Conservation (phyloP, 345 rosid genomes). For the Streptanthus diversifolius region DNA sequence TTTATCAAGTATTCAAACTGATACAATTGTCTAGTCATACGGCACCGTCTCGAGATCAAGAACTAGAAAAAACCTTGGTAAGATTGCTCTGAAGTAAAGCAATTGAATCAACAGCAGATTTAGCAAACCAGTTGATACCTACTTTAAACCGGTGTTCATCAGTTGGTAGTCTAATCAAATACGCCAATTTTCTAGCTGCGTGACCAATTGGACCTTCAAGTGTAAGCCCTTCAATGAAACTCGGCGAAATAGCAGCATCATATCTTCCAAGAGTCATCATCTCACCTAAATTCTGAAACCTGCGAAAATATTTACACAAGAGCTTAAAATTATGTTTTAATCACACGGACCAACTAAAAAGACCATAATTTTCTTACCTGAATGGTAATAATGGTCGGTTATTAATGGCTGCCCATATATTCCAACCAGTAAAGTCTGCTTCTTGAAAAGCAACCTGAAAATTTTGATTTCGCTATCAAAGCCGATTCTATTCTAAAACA, state of each 20-base stretch:
- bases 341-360: neutral
- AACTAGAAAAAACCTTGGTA: slow-evolving; percentile 57
- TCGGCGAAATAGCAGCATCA: slow-evolving; percentile 83
- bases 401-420: slow-evolving; percentile 95
- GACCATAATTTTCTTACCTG: slow-evolving; percentile 43
- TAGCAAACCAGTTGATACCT: slow-evolving; percentile 86
- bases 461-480: neutral
- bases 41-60: slow-evolving; percentile 10
- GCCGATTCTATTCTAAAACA: neutral
- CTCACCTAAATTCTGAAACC: slow-evolving; percentile 93
- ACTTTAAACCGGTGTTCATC: slow-evolving; percentile 90
- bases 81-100: slow-evolving; percentile 68
- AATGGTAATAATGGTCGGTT: slow-evolving; percentile 83
- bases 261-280: slow-evolving; percentile 92
- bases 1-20: no score
- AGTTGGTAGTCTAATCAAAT: slow-evolving; percentile 81
- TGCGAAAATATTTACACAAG: slow-evolving; percentile 25
- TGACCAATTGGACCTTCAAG: slow-evolving; percentile 89
- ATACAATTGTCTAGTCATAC: slow-evolving; percentile 2
- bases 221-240: slow-evolving; percentile 84
- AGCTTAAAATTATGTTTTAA: neutral
- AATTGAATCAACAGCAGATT: slow-evolving; percentile 71
- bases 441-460: slow-evolving; percentile 93
- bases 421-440: slow-evolving; percentile 97
- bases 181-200: slow-evolving; percentile 79